Evolutionary conservation across 768 basidiomycete genomes (phyloP).

Genomic region (Suillus bovinus): DNA sequence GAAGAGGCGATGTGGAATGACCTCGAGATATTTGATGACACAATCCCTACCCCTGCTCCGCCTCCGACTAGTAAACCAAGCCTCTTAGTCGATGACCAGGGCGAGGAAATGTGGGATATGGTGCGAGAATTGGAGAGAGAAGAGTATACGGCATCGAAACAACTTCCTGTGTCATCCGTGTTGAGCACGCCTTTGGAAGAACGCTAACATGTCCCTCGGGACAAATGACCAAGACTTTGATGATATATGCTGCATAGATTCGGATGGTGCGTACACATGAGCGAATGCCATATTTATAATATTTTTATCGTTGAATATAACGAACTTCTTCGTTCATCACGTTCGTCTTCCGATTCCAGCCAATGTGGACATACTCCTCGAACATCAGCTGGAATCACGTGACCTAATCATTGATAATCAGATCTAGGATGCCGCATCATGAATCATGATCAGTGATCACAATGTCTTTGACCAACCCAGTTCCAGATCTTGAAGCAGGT

Average conservation of each 20-base stretch:
- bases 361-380: neutral
- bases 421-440: neutral
- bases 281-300: conserved; percentile 9
- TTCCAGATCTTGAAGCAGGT: conserved; percentile 70
- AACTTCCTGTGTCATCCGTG: conserved; percentile 28
- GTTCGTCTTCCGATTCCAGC: neutral
- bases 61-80: conserved; percentile 5
- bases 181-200: conserved; percentile 15
- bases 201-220: conserved; percentile 16
- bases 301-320: conserved; percentile 3
- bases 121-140: conserved; percentile 53
- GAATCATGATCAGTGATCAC: neutral
- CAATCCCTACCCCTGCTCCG: conserved; percentile 6
- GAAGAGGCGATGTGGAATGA: conserved; percentile 42
- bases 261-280: neutral
- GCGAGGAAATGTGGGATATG: conserved; percentile 75
- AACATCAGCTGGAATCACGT: neutral
- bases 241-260: conserved; percentile 54
- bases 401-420: neutral
- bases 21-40: conserved; percentile 20
- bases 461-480: conserved; percentile 22
- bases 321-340: neutral
- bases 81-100: conserved; percentile 35
- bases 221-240: conserved; percentile 59
- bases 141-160: conserved; percentile 14